phyloP scores from a whole-genome alignment of 306 rosid species.

The Cicer chorassanicum region DNA sequence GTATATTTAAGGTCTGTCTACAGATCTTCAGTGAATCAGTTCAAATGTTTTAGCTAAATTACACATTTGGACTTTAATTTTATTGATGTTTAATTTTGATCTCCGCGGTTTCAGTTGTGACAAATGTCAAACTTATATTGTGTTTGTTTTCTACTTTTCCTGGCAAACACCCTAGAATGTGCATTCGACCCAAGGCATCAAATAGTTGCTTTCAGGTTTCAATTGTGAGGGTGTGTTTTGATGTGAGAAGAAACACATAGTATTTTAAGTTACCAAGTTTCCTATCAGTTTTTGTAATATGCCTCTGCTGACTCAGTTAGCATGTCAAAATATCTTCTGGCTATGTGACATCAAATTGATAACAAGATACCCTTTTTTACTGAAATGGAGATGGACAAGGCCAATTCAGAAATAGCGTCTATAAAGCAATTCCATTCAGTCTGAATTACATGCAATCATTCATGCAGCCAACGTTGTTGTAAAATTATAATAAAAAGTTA shows the following conservation, averaged over 20 bases:
- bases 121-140: slow-evolving; percentile 14
- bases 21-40: not conserved
- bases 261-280: slow-evolving; percentile 10
- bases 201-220: not conserved
- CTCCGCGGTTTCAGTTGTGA: slow-evolving; percentile 12
- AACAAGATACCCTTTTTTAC: not conserved
- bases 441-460: not conserved
- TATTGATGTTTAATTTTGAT: slow-evolving; percentile 28
- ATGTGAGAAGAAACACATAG: not conserved
- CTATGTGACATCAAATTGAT: slow-evolving; percentile 1
- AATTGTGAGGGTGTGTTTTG: slow-evolving; percentile 5
- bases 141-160: not conserved
- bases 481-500: not conserved
- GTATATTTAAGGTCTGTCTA: slow-evolving; percentile 10
- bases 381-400: not conserved
- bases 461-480: not conserved
- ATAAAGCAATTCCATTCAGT: not conserved
- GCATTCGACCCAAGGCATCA: not conserved
- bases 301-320: not conserved
- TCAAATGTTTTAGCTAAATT: not conserved
- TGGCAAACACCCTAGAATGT: not conserved
- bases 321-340: not conserved
- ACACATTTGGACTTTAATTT: not conserved
- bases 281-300: slow-evolving; percentile 14
- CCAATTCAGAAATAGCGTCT: not conserved